Base-by-base conservation (phyloP, 768 basidiomycete species). In the Rhodotorula diobovata region DNA sequence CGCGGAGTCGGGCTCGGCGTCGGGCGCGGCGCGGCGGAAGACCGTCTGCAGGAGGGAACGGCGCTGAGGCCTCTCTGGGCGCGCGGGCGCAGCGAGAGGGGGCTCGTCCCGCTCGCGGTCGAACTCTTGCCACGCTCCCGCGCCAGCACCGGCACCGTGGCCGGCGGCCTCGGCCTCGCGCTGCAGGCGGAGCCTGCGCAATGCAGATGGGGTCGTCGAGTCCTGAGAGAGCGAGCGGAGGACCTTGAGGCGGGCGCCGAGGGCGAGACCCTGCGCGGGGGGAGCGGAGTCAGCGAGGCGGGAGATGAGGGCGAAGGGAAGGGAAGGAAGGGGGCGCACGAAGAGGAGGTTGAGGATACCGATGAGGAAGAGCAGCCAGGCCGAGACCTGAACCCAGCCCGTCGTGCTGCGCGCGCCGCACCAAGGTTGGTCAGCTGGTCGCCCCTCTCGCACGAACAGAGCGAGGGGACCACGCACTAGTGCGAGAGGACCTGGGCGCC, bases 291-390 rank as follows among this genome's bases (percentile, higher is more conserved):
- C 34, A 25, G 15, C 16, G 23, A 41, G 39, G 48, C 11, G 21
- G 15, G 34, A n/a, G n/a, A n/a, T n/a, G n/a, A n/a, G n/a, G n/a
- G 34, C 41, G 54, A 12, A 9, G 18, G 11, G 30, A 45, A 30
- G 4, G 28, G 54, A 4, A 21, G 30, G 23, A 25, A 4, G 28
- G 20, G 3, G 28, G 46, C 68, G 43, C n/a, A 70, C 73, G 23
- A 59, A 61, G 43, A 74, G 69, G 7, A 74, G 32, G 54, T 74
- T 70, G 39, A 74, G 53, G 23, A 74, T 46, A 4, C 68, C 73
- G 48, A 74, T 55, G 41, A 70, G 16, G 69, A 74, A 74, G 21
- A 74, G 45, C 12, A 70, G 25, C 73, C 73, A 74, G 15, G 39
- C 63, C 2, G 58, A 50, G 41, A 67, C 73, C 35, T 67, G 73